These are phyloP conservation scores for Tolypocladium paradoxum DNA, from an alignment of 2,329 filamentous ascomycete genomes.

Conservation along the genomic window DNA sequence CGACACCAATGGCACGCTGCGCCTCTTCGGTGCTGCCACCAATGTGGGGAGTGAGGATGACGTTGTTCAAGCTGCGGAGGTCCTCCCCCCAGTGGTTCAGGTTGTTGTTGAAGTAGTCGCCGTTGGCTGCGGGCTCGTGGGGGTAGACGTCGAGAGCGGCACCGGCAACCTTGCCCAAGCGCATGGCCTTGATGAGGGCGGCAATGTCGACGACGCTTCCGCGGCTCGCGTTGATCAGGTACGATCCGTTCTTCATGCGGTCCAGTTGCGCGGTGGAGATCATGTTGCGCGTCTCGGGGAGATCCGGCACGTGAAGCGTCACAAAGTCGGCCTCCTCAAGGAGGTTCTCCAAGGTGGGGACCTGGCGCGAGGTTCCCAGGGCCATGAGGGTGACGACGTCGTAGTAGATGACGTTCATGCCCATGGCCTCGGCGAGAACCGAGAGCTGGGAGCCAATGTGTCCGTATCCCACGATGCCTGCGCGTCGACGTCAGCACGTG, in stretches of 20 bases:
- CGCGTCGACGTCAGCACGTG: not conserved
- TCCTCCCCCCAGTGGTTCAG: constrained; percentile 82
- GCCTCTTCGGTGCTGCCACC: constrained; percentile 97
- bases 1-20: constrained; percentile 87
- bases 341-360: constrained; percentile 65
- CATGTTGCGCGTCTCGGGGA: constrained; percentile 87
- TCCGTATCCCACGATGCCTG: constrained; percentile 87
- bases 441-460: constrained; percentile 96
- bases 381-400: constrained; percentile 93
- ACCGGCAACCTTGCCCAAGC: constrained; percentile 76
- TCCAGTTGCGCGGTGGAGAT: constrained; percentile 70
- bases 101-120: constrained; percentile 80
- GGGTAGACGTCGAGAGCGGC: constrained; percentile 97
- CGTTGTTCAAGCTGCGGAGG: constrained; percentile 73
- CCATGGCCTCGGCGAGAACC: constrained; percentile 92
- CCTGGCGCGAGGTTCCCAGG: constrained; percentile 77
- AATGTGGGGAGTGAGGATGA: constrained; percentile 94
- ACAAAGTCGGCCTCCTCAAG: constrained; percentile 80
- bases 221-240: constrained; percentile 92
- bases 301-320: constrained; percentile 87
- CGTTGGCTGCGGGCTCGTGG: constrained; percentile 85
- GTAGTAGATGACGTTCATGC: constrained; percentile 96
- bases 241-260: constrained; percentile 86
- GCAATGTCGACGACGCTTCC: constrained; percentile 92
- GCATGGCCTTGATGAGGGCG: constrained; percentile 78